A percentile compares a stretch with the other conserved stretches of the same genome.
These are phyloP conservation scores for Tephrocybe rancida DNA, from an alignment of 768 basidiomycete species.

Conservation along the genomic window DNA sequence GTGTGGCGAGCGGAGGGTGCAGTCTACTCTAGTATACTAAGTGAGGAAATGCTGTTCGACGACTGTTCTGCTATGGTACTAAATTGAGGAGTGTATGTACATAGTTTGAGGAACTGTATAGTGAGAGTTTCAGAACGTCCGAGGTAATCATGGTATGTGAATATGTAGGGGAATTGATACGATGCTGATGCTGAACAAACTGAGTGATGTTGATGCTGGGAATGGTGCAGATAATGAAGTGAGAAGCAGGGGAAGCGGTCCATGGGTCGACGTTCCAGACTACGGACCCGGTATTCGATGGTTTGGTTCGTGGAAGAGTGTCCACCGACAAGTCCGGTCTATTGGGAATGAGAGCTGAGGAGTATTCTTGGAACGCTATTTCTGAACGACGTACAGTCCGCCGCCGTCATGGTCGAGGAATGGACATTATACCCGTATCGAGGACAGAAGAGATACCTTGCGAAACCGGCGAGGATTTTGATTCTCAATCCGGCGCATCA, in stretches of 20 bases:
- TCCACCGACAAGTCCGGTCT: constrained; percentile 11
- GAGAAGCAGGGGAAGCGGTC: constrained; percentile 10
- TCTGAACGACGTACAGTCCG: neutral
- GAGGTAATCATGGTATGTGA: constrained; percentile 10
- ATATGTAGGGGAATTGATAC: constrained; percentile 14
- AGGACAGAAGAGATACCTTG: constrained; percentile 16
- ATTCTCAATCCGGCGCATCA: constrained; percentile 43
- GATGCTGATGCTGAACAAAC: constrained; percentile 16
- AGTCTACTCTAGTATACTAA: constrained; percentile 3
- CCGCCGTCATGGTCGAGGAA: neutral
- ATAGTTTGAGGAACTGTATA: constrained; percentile 16
- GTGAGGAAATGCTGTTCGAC: constrained; percentile 7
- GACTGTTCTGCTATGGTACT: constrained; percentile 5
- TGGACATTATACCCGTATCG: constrained; percentile 10
- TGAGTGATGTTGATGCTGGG: constrained; percentile 22
- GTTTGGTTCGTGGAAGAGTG: constrained; percentile 3
- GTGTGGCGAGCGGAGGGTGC: constrained; percentile 1
- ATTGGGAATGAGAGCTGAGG: constrained; percentile 1
- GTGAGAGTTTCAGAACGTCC: constrained; percentile 13
- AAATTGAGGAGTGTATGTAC: constrained; percentile 12
- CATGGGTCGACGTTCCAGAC: constrained; percentile 2
- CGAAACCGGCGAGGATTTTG: constrained; percentile 31
- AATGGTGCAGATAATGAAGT: constrained; percentile 13
- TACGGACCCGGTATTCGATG: neutral
- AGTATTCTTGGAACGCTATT: neutral